Conservation (phyloP, 768 basidiomycete genomes). For the Wakefieldia striispora region DNA sequence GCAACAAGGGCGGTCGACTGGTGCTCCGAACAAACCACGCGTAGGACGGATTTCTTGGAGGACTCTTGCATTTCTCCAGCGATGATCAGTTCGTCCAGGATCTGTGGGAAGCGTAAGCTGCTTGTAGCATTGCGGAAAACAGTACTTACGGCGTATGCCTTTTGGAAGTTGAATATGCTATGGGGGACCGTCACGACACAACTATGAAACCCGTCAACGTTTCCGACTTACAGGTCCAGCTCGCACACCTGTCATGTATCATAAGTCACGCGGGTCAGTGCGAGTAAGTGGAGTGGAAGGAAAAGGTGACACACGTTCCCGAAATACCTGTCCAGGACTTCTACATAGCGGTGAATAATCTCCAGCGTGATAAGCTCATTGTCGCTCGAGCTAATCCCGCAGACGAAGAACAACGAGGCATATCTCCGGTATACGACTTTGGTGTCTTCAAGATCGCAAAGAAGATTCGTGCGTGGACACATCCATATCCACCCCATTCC, state of each 20-base stretch:
- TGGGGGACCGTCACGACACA: background rate
- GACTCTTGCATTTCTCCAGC: constrained; percentile 94
- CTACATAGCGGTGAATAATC: constrained; percentile 92
- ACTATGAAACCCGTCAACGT: background rate
- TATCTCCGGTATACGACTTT: constrained; percentile 95
- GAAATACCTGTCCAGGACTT: constrained; percentile 71
- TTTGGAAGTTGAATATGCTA: constrained; percentile 97
- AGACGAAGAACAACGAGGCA: constrained; percentile 93
- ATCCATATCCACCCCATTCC: background rate
- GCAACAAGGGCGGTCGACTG: constrained; percentile 8
- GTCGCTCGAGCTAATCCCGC: constrained; percentile 77
- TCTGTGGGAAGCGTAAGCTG: constrained; percentile 37
- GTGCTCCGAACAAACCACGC: constrained; percentile 41
- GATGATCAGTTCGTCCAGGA: constrained; percentile 91
- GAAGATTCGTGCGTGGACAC: background rate
- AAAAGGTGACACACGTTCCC: constrained; percentile 35
- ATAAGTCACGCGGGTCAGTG: background rate
- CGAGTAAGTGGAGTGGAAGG: background rate
- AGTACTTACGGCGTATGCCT: constrained; percentile 75
- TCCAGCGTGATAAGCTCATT: constrained; percentile 93
- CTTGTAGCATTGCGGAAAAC: background rate
- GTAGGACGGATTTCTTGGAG: constrained; percentile 69
- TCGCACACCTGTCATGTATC: constrained; percentile 69
- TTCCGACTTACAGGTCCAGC: constrained; percentile 72
- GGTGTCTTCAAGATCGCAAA: constrained; percentile 44